Percentiles rank a stretch among this genome's conserved stretches.
Conservation (phyloP, 495 filamentous ascomycete species). For the Lichenothelia convexa region DNA sequence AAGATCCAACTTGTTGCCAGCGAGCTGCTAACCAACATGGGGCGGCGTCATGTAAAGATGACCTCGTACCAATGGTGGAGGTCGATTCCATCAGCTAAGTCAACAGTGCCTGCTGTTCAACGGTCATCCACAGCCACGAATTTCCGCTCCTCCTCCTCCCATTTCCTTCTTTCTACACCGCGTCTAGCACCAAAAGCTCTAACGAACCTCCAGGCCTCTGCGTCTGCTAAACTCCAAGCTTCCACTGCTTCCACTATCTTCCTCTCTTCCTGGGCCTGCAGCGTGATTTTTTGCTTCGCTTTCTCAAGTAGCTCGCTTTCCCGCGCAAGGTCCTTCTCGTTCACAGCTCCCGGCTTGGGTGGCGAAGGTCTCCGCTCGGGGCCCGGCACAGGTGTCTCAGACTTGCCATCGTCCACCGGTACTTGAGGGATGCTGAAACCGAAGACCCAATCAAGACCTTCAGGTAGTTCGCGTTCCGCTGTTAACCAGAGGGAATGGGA, state of each 20-base stretch:
- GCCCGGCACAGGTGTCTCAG: constrained; percentile 30
- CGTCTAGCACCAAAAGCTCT: constrained; percentile 47
- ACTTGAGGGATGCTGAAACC: constrained; percentile 60
- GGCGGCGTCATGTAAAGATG: no score
- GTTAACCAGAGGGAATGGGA: constrained; percentile 61
- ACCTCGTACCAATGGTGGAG: no score
- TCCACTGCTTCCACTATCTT: constrained; percentile 47
- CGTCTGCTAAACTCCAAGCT: constrained; percentile 85
- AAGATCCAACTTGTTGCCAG: no score
- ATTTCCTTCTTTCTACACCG: constrained; percentile 40
- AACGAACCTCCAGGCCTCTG: constrained; percentile 84
- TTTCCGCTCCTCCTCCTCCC: constrained; percentile 51
- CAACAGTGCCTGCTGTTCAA: no score
- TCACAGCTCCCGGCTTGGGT: constrained; percentile 17
- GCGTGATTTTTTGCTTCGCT: constrained; percentile 18
- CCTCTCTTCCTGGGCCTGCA: constrained; percentile 14
- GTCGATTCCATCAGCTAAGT: no score
- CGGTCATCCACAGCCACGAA: constrained; percentile 43
- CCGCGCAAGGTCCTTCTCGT: constrained; percentile 28
- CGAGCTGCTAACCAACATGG: no score
- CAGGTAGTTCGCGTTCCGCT: constrained; percentile 41
- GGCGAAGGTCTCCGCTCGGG: constrained; percentile 20
- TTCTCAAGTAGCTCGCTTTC: constrained; percentile 48
- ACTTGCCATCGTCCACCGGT: constrained; percentile 31
- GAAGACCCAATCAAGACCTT: constrained; percentile 72